Evolutionary conservation across 139 green algal genomes (phyloP), one percentile per base, ranked within the genome.

Genomic region (Picochlorum sp.): DNA sequence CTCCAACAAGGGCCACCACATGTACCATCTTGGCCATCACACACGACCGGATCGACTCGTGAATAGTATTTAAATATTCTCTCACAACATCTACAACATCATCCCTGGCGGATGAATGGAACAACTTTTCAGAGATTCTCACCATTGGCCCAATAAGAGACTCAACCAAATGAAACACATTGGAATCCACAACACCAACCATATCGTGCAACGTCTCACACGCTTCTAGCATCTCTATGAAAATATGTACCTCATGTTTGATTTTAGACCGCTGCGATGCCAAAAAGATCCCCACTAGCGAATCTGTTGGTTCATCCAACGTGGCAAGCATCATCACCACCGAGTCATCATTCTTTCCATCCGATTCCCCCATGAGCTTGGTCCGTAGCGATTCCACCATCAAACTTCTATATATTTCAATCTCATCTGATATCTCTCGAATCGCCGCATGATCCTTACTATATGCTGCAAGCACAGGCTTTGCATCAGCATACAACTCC

Each of bases 301-400:
- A 15, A 20, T 26, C 85, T 10, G 85, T 81, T 13, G 81, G 76
- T 61, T 89, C 83, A 2, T 84, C 86, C 26, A 95, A 74, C 68
- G 86, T 83, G 14, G 85, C 65, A 62, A 95, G 76, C 75, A 91
- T 77, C 65, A 84, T 70, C 50, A 95, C 86, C 11, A 54, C n/a
- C 0, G 34, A 9, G 8, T 41, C 34, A 41, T 41, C 34, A 41
- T 41, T 41, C 34, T 41, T 41, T 62, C 70, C 81, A 54, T 88
- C 81, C 26, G 85, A 83, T 5, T 81, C 77, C 52, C 85, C 74
- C 30, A 78, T 65, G 68, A 95, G 68, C 15, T 76, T 75, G 11
- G 60, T 66, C 76, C 87, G 86, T 45, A 90, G 63, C 18, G 68
- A 44, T 24, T 44, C 57, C 9, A 60, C 70, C 26, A 73, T 57